Base-by-base conservation (phyloP, 768 basidiomycete species). In the Rhizopogon roseolus region DNA sequence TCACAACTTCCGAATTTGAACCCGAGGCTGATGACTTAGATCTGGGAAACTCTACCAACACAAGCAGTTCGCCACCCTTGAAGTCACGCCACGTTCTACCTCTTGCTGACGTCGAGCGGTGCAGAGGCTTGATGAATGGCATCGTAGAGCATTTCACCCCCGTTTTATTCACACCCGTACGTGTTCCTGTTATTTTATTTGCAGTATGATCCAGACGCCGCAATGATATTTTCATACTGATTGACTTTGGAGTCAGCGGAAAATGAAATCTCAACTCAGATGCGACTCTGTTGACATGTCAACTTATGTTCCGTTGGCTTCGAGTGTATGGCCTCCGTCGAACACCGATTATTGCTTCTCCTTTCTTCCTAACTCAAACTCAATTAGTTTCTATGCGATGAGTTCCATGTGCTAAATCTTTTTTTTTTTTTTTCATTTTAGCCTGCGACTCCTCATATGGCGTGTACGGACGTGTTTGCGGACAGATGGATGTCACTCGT, bases 131-230 rank as follows among this genome's bases (percentile, higher is more conserved):
- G 34, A 79, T 85, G 76, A 69, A 71, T 6, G 65, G 64, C 28
- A 64, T 90, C 55, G 81, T 90, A 54, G 76, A 75, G 5, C 76
- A 86, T 64, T 89, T 90, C 63, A 85, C 86, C 0, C 86, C 88
- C 2, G 72, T 83, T 36, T 68, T 90, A 0, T 90, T 90, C 65
- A 88, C 88, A 1, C 79, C 85, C 27, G 78, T 70, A 36, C 36
- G 67, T 70, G 49, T 41, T 22, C 6, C 49, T 28, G 40, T 25
- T 16, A n/a, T 22, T 22, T 48, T 13, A 36, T 36, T 48, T 19
- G 11, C 19, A 48, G 14, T 14, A 48, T 48, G 3, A 36, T 36
- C 4, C 9, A 36, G 22, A 14, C 13, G 17, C 19, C 22, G 29
- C 36, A 48, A 19, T 36, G 10, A 25, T 36, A 32, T 45, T 17